Base-by-base conservation (phyloP, 139 green algal species). In the Microglena sp. region DNA sequence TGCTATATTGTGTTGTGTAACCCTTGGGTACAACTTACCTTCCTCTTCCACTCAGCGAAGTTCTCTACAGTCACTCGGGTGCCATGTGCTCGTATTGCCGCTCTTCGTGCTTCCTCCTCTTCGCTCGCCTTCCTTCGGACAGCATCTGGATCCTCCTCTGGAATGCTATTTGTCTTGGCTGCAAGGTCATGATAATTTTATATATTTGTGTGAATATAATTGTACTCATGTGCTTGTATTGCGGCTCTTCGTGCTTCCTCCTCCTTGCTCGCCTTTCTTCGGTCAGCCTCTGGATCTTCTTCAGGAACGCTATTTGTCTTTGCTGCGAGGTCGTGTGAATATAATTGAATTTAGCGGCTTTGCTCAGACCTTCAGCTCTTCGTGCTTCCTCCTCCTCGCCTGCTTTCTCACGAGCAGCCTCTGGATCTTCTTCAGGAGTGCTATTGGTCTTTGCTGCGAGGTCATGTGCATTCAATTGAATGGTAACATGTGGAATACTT, bases 11-110 rank as follows among this genome's bases (percentile, higher is more conserved):
- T n/a, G n/a, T n/a, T n/a, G n/a, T n/a, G n/a, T n/a, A n/a, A n/a
- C n/a, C n/a, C n/a, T n/a, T n/a, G n/a, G n/a, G 36, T 55, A 45
- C 32, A 66, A 61, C 15, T 28, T 24, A 62, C 45, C 56, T 67
- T 67, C 59, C 55, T 6, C 76, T 87, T 82, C 89, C 89, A 96
- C 1, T 59, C 70, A 2, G 54, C 54, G 53, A 96, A 96, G 8
- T 67, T 79, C 62, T 88, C 86, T 2, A 74, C 34, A 26, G 89
- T 94, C 33, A 95, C 89, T 8, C 70, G 74, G 0, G 73, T 86
- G 43, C 90, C 90, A 27, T 87, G 78, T 1, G 73, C 65, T 0
- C 89, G 82, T 2, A 78, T 59, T 56, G 83, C 89, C 11, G 78
- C 71, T 1, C 86, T 68, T 44, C 75, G 77, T 8, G 44, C 63